Evolutionary conservation across 2,329 filamentous ascomycete species (phyloP).

Genomic region (Teratosphaeria destructans): DNA sequence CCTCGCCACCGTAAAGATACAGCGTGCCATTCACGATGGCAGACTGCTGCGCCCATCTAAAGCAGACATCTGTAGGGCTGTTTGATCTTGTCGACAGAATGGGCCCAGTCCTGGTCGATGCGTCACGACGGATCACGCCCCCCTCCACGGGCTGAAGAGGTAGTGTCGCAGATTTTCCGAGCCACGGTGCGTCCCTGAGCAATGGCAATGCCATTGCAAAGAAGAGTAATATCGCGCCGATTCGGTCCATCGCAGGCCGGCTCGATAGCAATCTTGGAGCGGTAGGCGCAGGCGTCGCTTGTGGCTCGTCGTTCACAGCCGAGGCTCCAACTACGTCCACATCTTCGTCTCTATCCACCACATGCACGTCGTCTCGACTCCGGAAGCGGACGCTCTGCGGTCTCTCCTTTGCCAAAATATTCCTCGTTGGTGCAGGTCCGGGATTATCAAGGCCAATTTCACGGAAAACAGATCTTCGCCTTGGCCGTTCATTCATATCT

Average conservation of each 20-base stretch:
- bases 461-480: slow-evolving; percentile 1
- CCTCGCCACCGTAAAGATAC: slow-evolving; percentile 65
- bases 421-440: not conserved
- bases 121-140: slow-evolving; percentile 15
- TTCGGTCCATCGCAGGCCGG: slow-evolving; percentile 15
- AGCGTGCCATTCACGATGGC: slow-evolving; percentile 64
- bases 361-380: slow-evolving; percentile 19
- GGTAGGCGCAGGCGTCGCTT: slow-evolving; percentile 3
- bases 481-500: not conserved
- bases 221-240: slow-evolving; percentile 15
- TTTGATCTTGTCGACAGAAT: slow-evolving; percentile 26
- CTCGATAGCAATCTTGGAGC: slow-evolving; percentile 4
- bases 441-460: not conserved
- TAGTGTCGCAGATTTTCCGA: slow-evolving; percentile 12
- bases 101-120: slow-evolving; percentile 10
- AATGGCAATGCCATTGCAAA: slow-evolving; percentile 19
- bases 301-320: not conserved
- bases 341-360: slow-evolving; percentile 14
- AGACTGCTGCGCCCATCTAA: slow-evolving; percentile 56
- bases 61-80: slow-evolving; percentile 49
- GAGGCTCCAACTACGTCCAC: slow-evolving; percentile 5
- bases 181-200: slow-evolving; percentile 15
- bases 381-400: slow-evolving; percentile 16
- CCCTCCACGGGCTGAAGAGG: slow-evolving; percentile 22
- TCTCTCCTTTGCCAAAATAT: not conserved